Base-by-base conservation (phyloP, 2,329 filamentous ascomycete genomes). In the Monosporascus sp. region DNA sequence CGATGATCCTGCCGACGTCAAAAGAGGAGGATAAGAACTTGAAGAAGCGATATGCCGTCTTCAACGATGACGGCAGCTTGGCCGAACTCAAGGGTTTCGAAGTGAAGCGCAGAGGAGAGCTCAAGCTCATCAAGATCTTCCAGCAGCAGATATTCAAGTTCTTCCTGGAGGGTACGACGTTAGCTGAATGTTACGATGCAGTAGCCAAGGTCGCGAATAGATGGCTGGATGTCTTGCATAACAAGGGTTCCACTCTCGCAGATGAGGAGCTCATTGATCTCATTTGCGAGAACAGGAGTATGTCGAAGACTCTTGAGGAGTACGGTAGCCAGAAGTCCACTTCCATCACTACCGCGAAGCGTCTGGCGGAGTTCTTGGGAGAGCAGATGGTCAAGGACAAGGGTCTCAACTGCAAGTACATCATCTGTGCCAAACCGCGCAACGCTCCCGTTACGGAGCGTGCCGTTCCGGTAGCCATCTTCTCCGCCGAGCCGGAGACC, bases 361-460 rank as follows among this genome's bases (percentile, higher is more conserved):
- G 94, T 58, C 74, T 99, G 43, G 94, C 94, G 37, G 94, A 99
- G 66, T 99, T 99, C 68, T 69, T 99, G 57, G 94, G 94, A 37
- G 93, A 97, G 68, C 91, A 96, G 67, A 99, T 99, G 95, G 86
- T 97, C 64, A 99, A 99, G 68, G 95, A 99, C 73, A 99, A 97
- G 72, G 94, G 94, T 3, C 72, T 99, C 62, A 99, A 99, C 75
- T 99, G 94, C 85, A 97, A 97, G 73, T 99, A 97, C 71, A 97
- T 99, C 69, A 97, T 99, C 65, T 96, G 92, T 50, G 82, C 91
- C 16, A 84, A 82, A 58, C 94, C 94, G 4, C 89, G 86, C 65
- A 89, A 89, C 65, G 90, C 93, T 0, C 93, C 94, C 2, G 92
- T 99, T 56, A 99, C 94, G 0, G 95, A 99, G 61, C 82, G 94